Base-by-base conservation (phyloP, 176 grass and related monocot genomes). In the Panicum miliaceum region DNA sequence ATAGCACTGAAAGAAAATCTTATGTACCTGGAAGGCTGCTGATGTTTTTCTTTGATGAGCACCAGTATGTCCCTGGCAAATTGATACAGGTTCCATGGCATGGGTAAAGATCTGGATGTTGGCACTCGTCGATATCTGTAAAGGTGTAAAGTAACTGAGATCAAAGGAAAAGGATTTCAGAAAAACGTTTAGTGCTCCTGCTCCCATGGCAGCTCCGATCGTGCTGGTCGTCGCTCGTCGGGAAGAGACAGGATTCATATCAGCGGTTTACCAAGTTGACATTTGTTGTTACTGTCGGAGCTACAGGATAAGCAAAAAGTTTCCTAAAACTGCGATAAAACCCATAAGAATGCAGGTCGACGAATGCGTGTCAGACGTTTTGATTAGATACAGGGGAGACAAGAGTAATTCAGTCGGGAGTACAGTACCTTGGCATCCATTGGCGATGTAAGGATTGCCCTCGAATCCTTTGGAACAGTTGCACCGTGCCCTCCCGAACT, bases 51-150 rank as follows among this genome's bases (percentile, higher is more conserved):
- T 59, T 87, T 67, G 85, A 1, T 7, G 36, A 75, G 50, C 85
- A 87, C 18, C 8, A 59, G 61, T 81, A 81, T 36, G 70, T 81
- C 48, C 85, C 85, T 8, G 60, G 70, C 59, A 68, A 4, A 87
- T 87, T 87, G 69, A 59, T 36, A 61, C 85, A 87, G 5, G 48
- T 59, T 68, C 60, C 78, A 13, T 76, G 78, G 10, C 85, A 87
- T 26, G 48, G 69, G 42, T 81, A 87, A 36, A 57, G 3, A 68
- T 75, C 37, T 37, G 61, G 78, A 8, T 59, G 59, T 58, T 68
- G 59, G 27, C 85, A 87, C 50, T 87, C 85, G 0, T 87, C 3
- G 2, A 81, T 81, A 75, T 87, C 85, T 87, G 14, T 57, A 81
- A 29, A 12, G 1, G n/a, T 1, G 0, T 8, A 45, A 23, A 25